Evolutionary conservation across 169 alveolate species (phyloP).

Genomic region (Eimeria brunetti): DNA sequence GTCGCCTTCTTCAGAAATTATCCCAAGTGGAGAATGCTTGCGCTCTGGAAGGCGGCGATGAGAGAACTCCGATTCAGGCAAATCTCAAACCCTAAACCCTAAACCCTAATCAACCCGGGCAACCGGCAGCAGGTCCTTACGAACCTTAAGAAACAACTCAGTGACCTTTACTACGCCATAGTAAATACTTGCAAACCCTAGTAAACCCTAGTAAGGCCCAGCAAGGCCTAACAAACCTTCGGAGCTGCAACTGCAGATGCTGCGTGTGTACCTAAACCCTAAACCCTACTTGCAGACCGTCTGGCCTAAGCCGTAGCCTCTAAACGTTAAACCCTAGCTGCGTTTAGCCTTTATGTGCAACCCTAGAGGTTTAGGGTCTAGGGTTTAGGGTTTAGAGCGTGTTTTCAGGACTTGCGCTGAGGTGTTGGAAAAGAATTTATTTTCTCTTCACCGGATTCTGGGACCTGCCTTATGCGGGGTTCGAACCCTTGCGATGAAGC

Average conservation of each 20-base stretch:
- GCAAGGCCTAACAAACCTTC: too few species aligned
- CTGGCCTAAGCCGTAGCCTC: not conserved
- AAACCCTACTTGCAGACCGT: not conserved
- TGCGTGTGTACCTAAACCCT: too few species aligned
- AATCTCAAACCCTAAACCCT: not conserved
- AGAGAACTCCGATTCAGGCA: slow-evolving; percentile 46
- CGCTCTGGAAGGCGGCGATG: slow-evolving; percentile 91
- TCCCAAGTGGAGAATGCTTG: slow-evolving; percentile 90
- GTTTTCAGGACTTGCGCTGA: slow-evolving; percentile 59
- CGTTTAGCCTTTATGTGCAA: too few species aligned
- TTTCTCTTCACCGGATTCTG: slow-evolving; percentile 25
- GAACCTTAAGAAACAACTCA: too few species aligned
- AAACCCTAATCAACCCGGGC: too few species aligned
- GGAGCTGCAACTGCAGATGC: too few species aligned
- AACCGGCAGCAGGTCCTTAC: too few species aligned
- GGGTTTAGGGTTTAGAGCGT: not conserved
- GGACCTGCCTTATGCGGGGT: not conserved
- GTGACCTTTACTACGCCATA: too few species aligned
- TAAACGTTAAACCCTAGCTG: not conserved
- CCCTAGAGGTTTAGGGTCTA: not conserved
- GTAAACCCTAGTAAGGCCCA: too few species aligned
- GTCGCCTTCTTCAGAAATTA: slow-evolving; percentile 88
- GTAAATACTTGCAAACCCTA: too few species aligned
- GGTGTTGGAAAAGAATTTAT: slow-evolving; percentile 76
- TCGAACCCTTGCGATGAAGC: slow-evolving; percentile 26